Evolutionary conservation across 2,329 filamentous ascomycete genomes (phyloP), one percentile per base, ranked within the genome.

Genomic region (Helotiales sp.): DNA sequence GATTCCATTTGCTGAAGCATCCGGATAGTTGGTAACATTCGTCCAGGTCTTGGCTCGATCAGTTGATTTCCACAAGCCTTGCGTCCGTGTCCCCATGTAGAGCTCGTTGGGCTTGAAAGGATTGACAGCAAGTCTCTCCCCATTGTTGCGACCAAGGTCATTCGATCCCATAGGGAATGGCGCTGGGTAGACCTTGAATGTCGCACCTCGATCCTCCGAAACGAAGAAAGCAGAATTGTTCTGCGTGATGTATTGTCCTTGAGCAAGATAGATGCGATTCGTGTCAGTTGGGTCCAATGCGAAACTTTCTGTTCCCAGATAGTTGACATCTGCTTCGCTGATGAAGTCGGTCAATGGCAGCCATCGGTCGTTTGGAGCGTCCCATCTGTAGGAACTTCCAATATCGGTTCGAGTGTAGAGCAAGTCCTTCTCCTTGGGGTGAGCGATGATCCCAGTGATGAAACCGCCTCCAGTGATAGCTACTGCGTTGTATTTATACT

Each of bases 291-390:
- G 64, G 24, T 69, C 67, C 11, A 69, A 43, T 22, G 61, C 67
- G 50, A 69, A 55, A 64, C 64, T 69, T 52, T 69, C 67, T 3
- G 67, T 69, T 13, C 67, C 67, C 22, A 69, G 47, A 49, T 59
- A 69, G 32, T 67, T 69, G 32, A 69, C 54, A 58, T 69, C 49
- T 24, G 57, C 64, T n/a, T 52, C 54, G 26, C 52, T 64, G 26
- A 69, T 69, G 26, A 69, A 69, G 32, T 69, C 67, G 22, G 67
- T 69, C n/a, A 69, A 49, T 8, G 67, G 64, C n/a, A 69, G 20
- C 67, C 67, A 69, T 67, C 64, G 37, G 15, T 65, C 47, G 10
- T 34, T 62, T 26, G 15, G 47, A 34, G 60, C 40, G 17, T 59
- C 62, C 67, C 67, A 69, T 11, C 64, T 54, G 49, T 69, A 69